Evolutionary conservation across 2,329 filamentous ascomycete genomes (phyloP).

Genomic region (Didymellaceae sp.): DNA sequence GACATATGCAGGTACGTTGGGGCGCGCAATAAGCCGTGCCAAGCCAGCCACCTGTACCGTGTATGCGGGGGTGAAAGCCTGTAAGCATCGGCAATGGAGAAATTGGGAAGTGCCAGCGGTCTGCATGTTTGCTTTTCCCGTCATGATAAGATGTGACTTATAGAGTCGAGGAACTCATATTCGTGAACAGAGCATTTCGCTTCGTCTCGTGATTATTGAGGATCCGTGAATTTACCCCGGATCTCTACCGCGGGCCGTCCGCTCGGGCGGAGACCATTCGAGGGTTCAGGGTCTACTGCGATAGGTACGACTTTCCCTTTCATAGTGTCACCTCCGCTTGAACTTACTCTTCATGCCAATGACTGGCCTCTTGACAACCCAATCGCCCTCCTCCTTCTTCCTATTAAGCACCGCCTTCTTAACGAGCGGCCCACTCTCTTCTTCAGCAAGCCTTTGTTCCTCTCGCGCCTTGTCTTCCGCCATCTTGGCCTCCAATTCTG

Average conservation of each 20-base stretch:
- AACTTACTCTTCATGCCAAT: conserved; percentile 38
- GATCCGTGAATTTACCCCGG: neutral
- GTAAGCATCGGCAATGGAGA: neutral
- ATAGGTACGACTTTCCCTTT: neutral
- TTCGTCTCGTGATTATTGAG: neutral
- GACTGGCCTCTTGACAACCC: conserved; percentile 51
- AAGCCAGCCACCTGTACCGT: conserved; percentile 1
- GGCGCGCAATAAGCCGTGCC: neutral
- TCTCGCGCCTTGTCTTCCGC: conserved; percentile 78
- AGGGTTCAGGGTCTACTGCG: neutral
- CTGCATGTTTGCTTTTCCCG: neutral
- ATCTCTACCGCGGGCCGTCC: neutral
- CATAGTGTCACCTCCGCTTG: conserved; percentile 14
- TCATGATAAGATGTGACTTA: no score
- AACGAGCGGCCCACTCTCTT: conserved; percentile 40
- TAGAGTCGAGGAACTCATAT: no score
- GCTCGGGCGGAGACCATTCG: neutral
- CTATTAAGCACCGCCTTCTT: conserved; percentile 31
- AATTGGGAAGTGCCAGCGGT: neutral
- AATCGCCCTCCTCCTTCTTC: conserved; percentile 43
- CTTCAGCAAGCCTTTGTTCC: conserved; percentile 57
- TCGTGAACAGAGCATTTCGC: no score
- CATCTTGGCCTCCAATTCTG: conserved; percentile 94
- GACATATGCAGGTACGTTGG: conserved; percentile 4
- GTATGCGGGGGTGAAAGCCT: neutral